Percentiles rank a stretch among this genome's conserved stretches.
phyloP scores from a whole-genome alignment of 371 early-diverging fungal species.

The Funneliformis caledonium region DNA sequence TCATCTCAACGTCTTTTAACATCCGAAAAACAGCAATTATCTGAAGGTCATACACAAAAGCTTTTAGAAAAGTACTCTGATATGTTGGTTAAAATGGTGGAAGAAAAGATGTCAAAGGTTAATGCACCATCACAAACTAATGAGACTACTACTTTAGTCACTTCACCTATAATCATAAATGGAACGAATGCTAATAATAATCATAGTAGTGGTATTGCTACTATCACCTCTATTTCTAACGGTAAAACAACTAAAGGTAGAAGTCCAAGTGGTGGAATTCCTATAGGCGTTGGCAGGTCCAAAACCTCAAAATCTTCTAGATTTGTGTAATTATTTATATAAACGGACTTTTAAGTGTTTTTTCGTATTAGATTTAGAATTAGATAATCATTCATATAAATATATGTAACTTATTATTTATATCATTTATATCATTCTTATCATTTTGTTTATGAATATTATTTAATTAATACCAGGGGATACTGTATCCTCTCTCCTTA shows the following conservation, averaged over 20 bases:
- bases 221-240: not conserved
- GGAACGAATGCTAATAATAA: not conserved
- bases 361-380: no score
- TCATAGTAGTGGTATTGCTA: not conserved
- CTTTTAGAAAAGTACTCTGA: slow-evolving; percentile 40
- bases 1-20: not conserved
- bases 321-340: not conserved
- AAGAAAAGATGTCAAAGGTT: slow-evolving; percentile 29
- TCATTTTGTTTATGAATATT: no score
- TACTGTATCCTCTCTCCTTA: no score
- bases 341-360: no score
- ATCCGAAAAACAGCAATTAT: not conserved
- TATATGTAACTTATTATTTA: no score
- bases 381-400: no score
- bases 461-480: no score
- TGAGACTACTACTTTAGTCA: not conserved
- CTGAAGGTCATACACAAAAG: slow-evolving; percentile 2
- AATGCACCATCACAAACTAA: not conserved
- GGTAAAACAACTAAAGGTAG: not conserved
- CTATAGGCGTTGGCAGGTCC: not conserved
- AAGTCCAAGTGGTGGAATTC: not conserved
- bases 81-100: slow-evolving; percentile 36
- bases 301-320: not conserved
- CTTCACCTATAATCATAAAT: not conserved
- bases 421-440: no score